Conservation (phyloP, 202 grass and related monocot genomes). For the Sporobolus alterniflorus region DNA sequence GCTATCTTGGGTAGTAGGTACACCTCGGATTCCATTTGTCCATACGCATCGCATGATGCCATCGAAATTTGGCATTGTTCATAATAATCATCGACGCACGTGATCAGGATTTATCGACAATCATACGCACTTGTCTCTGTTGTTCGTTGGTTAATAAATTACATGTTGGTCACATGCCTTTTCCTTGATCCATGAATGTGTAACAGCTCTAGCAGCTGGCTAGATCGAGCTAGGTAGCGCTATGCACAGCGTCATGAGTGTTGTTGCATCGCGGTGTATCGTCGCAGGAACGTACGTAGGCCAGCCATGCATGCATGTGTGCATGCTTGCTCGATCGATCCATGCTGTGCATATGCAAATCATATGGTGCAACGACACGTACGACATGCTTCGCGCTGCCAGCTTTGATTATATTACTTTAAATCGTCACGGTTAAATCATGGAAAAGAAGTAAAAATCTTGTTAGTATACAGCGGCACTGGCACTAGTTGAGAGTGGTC, state of each 20-base stretch:
- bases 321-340: not conserved
- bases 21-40: too few species aligned
- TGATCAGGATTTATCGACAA: not conserved
- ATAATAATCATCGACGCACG: not conserved
- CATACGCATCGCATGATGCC: too few species aligned
- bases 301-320: slow-evolving; percentile 3
- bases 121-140: not conserved
- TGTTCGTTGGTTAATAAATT: slow-evolving; percentile 14
- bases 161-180: slow-evolving; percentile 20
- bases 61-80: not conserved
- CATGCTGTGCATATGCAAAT: not conserved
- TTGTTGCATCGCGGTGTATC: slow-evolving; percentile 1
- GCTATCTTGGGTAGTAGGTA: too few species aligned
- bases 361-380: not conserved
- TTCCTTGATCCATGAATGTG: not conserved
- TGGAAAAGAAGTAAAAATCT: not conserved
- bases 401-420: too few species aligned
- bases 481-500: not conserved
- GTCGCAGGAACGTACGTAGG: not conserved
- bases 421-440: not conserved
- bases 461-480: not conserved
- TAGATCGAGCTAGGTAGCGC: too few species aligned
- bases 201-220: not conserved
- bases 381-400: not conserved
- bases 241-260: not conserved